phyloP scores from a whole-genome alignment of 176 grass and related monocot genomes.

The Musa beccarii region DNA sequence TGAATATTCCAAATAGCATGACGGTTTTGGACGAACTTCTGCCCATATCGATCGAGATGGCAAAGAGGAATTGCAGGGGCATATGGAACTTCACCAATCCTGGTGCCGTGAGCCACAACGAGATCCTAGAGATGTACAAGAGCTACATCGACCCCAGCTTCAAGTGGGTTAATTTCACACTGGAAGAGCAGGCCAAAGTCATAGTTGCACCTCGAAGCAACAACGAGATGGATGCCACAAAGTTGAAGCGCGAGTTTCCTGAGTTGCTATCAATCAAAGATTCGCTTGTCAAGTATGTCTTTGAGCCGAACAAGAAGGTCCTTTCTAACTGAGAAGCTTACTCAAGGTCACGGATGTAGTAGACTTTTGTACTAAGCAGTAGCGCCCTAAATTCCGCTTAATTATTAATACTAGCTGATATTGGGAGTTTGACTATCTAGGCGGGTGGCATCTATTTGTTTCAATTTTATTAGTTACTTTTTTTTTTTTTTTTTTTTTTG shows the following conservation, averaged over 20 bases:
- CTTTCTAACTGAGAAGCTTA: neutral
- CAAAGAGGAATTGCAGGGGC: conserved; percentile 6
- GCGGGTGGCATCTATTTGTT: too few relatives aligned
- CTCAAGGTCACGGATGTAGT: neutral
- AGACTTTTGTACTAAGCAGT: too few relatives aligned
- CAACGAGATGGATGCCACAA: conserved; percentile 1
- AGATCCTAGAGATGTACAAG: conserved; percentile 3
- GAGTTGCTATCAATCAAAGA: conserved; percentile 3
- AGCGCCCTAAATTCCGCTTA: too few relatives aligned
- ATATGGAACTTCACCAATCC: conserved; percentile 7
- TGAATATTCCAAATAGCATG: conserved; percentile 7
- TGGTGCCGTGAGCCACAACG: neutral
- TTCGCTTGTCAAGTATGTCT: neutral
- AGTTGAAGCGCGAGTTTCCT: neutral
- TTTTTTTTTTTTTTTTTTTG: too few relatives aligned
- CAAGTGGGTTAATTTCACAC: conserved; percentile 7
- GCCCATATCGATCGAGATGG: neutral
- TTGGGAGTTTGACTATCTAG: too few relatives aligned
- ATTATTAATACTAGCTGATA: too few relatives aligned
- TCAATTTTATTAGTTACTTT: too few relatives aligned
- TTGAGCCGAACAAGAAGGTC: conserved; percentile 9
- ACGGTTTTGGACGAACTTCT: neutral
- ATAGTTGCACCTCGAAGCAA: conserved; percentile 8
- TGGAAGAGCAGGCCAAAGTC: conserved; percentile 3
- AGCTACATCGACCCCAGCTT: conserved; percentile 1